phyloP scores from a whole-genome alignment of 306 rosid species.

The Citrullus amarus region DNA sequence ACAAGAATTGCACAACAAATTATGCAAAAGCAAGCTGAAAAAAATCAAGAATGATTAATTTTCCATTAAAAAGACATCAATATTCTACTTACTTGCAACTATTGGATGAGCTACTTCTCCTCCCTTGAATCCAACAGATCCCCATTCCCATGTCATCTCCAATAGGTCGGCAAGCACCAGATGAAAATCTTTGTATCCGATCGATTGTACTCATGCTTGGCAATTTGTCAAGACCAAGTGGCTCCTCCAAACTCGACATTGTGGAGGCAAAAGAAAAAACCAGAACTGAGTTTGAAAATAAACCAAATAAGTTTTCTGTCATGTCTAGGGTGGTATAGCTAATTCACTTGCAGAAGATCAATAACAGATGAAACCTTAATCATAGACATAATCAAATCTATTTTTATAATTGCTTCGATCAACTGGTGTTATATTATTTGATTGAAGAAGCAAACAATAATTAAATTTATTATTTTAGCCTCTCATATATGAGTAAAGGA shows the following conservation, averaged over 20 bases:
- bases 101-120: conserved; percentile 71
- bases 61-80: background rate
- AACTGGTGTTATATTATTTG: background rate
- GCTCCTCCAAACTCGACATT: conserved; percentile 93
- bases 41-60: background rate
- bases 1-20: background rate
- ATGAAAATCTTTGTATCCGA: conserved; percentile 61
- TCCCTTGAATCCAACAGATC: conserved; percentile 60
- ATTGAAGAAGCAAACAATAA: background rate
- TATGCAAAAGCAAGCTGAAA: background rate
- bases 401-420: background rate
- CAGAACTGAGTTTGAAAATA: conserved; percentile 30
- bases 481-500: background rate
- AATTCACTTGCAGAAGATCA: background rate
- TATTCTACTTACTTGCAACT: conserved; percentile 41
- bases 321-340: background rate
- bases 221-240: conserved; percentile 77
- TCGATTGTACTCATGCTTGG: conserved; percentile 76
- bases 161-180: conserved; percentile 68
- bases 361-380: background rate
- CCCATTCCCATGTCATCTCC: conserved; percentile 58
- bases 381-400: background rate
- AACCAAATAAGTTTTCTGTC: background rate
- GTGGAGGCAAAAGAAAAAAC: conserved; percentile 17
- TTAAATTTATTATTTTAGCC: background rate